Base-by-base conservation (phyloP, 2,329 filamentous ascomycete genomes). In the Epichloe amarillans region DNA sequence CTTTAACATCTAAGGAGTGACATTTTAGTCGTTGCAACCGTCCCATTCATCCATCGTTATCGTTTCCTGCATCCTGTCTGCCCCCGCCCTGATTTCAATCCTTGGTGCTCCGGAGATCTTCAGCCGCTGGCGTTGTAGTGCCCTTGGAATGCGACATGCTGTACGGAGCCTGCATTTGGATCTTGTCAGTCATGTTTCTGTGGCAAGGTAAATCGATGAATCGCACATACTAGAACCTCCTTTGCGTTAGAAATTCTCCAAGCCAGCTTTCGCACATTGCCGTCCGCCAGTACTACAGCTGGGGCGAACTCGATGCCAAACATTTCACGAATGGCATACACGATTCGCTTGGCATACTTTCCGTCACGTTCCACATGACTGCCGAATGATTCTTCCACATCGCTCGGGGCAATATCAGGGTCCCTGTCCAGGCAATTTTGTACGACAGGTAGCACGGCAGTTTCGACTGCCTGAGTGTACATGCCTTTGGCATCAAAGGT, bases 241-340 rank as follows among this genome's bases (percentile, higher is more conserved):
- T 96, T 96, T 37, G 93, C 93, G 65, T 95, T 95, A 66, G 86
- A 93, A 56, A 98, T 87, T 61, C 93, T 79, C 90, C 91, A 96
- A 5, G 90, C 89, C 55, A 98, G 72, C 63, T 95, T 95, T 62
- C 78, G 81, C 53, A 97, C 86, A 58, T 84, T 94, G 5, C 93
- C 88, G 69, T 98, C 93, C 0, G 90, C 89, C 49, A 86, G 82
- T 35, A 98, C 93, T 1, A 97, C 91, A 43, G 88, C 88, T 0
- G 90, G 84, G 2, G 93, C 88, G 63, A 98, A 90, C 65, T 98
- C 93, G 53, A 98, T 86, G 48, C 90, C 93, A 65, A 98, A 94
- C 89, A 96, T 96, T 64, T 95, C 86, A 56, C 87, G 85, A 30
- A 98, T 88, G 4, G 90, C 93, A 66, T 95, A 97, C 0, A 97